Evolutionary conservation across 1,284 basidiomycete species (phyloP), one percentile per base, ranked within the genome.

Genomic region (Inonotus hispidus): DNA sequence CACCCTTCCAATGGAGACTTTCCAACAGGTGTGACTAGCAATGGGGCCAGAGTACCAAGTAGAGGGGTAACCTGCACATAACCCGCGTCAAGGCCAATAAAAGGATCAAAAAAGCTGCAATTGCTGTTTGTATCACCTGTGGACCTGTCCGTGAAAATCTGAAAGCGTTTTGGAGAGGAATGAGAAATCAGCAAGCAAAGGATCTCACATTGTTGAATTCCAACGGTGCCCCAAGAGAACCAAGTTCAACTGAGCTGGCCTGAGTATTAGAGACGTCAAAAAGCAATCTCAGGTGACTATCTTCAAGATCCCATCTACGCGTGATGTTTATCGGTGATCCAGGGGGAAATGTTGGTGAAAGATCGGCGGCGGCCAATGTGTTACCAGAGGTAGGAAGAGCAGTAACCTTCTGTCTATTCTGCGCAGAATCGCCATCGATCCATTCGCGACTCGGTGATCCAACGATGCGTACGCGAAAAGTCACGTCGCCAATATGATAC

Each of bases 71-170:
- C 82, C 55, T 74, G 74, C 1, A 74, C 74, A 67, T 77, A 84
- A 21, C 82, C 82, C 4, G 81, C 82, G 64, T 83, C 82, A 62
- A 79, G 77, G 1, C 82, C 82, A 54, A 81, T 80, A 65, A 83
- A 83, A 0, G 82, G 82, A 66, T 84, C 82, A 61, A 82, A 82
- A 29, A 83, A 69, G 63, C 79, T 82, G 69, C 82, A 84, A 11
- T 77, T 68, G 21, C 75, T 70, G 68, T 84, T 84, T 5, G 79
- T 82, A 61, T 82, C 73, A 3, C 77, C 75, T 1, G 81, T 77
- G 37, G 77, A 79, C 8, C 82, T 75, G 21, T 72, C 77, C 0
- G 82, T 83, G 66, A 84, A 83, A n/a, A 84, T 83, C 81, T 79
- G 25, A 32, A 13, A 27, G 4, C 13, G 5, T 32, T 6, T 19